Evolutionary conservation across 805 yeast species (phyloP), one percentile per base, ranked within the genome.

Genomic region (Candida nonsorbophila): DNA sequence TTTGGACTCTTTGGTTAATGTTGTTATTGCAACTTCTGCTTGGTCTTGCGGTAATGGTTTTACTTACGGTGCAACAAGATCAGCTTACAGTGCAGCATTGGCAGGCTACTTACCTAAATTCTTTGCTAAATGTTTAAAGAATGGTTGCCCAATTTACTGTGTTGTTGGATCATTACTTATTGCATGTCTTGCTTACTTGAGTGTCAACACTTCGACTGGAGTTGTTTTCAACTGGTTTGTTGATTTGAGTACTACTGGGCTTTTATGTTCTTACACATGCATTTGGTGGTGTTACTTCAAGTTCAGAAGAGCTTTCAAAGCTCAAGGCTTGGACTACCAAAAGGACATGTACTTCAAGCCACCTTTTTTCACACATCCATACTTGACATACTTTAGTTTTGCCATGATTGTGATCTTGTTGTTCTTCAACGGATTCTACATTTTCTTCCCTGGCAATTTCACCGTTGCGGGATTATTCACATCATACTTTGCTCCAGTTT

Each of bases 341-440:
- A 36, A 30, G 15, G 40, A 36, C 29, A 18, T 37, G 1, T 44
- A 44, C 22, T 51, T 32, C 33, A 34, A 30, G 22, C 48, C 52
- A 5, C 46, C 52, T 17, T 24, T 27, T 23, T 45, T 47, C 27
- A 45, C 51, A 16, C 47, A 45, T 26, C 59, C 59, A 27, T 47
- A 36, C 27, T 39, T 47, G 42, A 38, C 55, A 4, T 49, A 52
- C 22, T 44, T 53, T 16, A 56, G 52, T 5, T 34, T 33, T 11
- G 38, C 44, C 20, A 28, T 58, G 24, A 49, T 42, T 37, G 20
- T 37, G 6, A 6, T 47, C 11, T 50, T 59, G 20, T 45, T 60
- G 22, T 37, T 60, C 19, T 59, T 57, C 48, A 58, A 59, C 32
- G 75, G 74, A 11, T 60, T 59, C 42, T 55, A 62, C 61, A 41